phyloP scores from a whole-genome alignment of 2,329 filamentous ascomycete genomes.

The Calonectria hongkongensis region DNA sequence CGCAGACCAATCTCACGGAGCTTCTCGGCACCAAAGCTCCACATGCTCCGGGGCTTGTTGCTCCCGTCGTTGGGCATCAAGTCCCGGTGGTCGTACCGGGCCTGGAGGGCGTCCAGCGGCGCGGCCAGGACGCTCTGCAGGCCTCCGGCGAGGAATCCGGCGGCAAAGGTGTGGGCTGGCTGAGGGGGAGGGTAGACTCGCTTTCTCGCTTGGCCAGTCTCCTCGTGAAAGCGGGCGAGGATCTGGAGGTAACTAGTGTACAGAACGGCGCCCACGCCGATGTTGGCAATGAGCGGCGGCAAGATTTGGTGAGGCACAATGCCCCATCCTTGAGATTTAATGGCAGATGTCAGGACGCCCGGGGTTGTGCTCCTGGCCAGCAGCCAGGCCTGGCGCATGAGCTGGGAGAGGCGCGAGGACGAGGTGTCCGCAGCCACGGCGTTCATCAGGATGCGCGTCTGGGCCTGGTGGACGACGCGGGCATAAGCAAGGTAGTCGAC shows the following conservation, averaged over 20 bases:
- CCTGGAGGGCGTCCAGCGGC: constrained; percentile 84
- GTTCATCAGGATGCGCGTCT: constrained; percentile 61
- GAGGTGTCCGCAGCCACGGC: constrained; percentile 60
- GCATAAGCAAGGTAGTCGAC: constrained; percentile 86
- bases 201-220: constrained; percentile 73
- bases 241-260: constrained; percentile 86
- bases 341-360: constrained; percentile 79
- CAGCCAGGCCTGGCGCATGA: constrained; percentile 65
- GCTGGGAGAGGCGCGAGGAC: constrained; percentile 57
- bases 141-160: constrained; percentile 81
- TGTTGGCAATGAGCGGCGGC: constrained; percentile 84
- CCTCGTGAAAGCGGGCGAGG: constrained; percentile 79
- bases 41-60: constrained; percentile 77
- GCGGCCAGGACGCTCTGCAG: constrained; percentile 84
- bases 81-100: constrained; percentile 78
- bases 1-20: constrained; percentile 82
- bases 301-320: constrained; percentile 86
- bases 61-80: constrained; percentile 64
- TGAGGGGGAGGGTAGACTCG: constrained; percentile 82
- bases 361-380: constrained; percentile 80
- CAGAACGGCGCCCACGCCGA: constrained; percentile 82
- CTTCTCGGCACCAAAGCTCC: constrained; percentile 79
- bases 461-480: constrained; percentile 70
- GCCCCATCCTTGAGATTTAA: constrained; percentile 82
- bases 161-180: constrained; percentile 78